Conservation (phyloP, 2,329 filamentous ascomycete genomes). For the Fusarium hostae region DNA sequence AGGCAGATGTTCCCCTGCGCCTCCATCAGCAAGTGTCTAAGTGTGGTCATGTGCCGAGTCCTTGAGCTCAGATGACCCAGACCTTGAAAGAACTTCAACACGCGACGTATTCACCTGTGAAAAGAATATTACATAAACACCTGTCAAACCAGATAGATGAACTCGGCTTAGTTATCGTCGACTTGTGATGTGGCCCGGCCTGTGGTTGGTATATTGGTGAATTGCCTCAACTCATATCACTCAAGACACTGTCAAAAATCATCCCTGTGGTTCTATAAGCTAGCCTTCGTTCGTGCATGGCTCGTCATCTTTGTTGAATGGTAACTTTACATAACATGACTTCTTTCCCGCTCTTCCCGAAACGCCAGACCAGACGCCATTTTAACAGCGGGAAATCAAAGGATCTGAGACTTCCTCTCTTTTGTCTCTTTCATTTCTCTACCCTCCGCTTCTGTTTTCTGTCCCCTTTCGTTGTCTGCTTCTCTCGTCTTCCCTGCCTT, state of each 20-base stretch:
- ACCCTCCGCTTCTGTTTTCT: neutral
- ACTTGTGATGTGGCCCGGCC: neutral
- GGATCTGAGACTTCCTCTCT: conserved; percentile 34
- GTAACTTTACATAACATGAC: conserved; percentile 47
- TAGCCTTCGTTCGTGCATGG: conserved; percentile 34
- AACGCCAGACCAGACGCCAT: conserved; percentile 50
- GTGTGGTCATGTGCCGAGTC: conserved; percentile 38
- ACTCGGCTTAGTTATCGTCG: neutral
- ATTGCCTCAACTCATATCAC: neutral
- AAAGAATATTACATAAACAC: conserved; percentile 4
- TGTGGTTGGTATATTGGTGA: neutral
- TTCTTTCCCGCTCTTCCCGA: conserved; percentile 45
- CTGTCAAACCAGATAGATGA: neutral
- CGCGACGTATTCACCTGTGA: conserved; percentile 26
- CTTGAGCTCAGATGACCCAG: conserved; percentile 35
- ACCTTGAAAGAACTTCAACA: conserved; percentile 23
- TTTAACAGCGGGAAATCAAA: conserved; percentile 37
- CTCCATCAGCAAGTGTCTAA: conserved; percentile 33
- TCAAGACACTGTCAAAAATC: neutral
- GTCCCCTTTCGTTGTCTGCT: neutral
- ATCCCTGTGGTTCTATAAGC: conserved; percentile 36
- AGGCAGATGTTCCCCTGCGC: conserved; percentile 41
- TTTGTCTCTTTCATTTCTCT: conserved; percentile 18
- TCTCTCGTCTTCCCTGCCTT: neutral
- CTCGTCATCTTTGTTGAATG: conserved; percentile 41